Evolutionary conservation across 1,284 basidiomycete genomes (phyloP), one percentile per base, ranked within the genome.

Genomic region (Ceraceosorus bombacis): DNA sequence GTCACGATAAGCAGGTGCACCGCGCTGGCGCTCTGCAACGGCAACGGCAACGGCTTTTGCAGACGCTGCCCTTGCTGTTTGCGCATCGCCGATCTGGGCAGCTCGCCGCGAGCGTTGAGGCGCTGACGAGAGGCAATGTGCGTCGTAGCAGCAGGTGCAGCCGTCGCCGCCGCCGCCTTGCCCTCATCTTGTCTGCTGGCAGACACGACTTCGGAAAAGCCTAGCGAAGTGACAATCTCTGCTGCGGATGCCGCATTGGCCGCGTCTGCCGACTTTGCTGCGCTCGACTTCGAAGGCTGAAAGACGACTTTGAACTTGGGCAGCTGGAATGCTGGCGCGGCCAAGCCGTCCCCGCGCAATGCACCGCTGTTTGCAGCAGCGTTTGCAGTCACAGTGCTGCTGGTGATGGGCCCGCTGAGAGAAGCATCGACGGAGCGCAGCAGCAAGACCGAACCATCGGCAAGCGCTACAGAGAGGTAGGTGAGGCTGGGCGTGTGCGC

Each of bases 221-320:
- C 91, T 1, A 98, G 83, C 1, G 88, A 91, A 0, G 91, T 97
- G 55, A 97, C 86, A 0, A 91, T 90, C 71, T 97, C 92, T n/a
- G 69, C 68, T 2, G 61, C 68, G n/a, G 69, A 63, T 1, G 51
- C 50, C 13, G 65, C 54, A 27, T 27, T 27, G 2, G 54, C 53
- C n/a, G n/a, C n/a, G n/a, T n/a, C n/a, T n/a, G n/a, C n/a, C 15
- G 51, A 40, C 27, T 27, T 27, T 27, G 27, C 27, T 27, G 27
- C 27, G 39, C 41, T n/a, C 5, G 51, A 10, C 13, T 27, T 27
- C 0, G 60, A 54, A 4, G 74, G 72, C 46, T 75, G 71, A 51
- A 63, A 65, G n/a, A 70, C 72, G 38, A 75, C 69, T 55, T 78
- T 76, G 64, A 76, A 70, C 54, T 77, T 78, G 10, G 76, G 76